Evolutionary conservation across 208 protist species (phyloP).

Genomic region (Porcisia hertigi): DNA sequence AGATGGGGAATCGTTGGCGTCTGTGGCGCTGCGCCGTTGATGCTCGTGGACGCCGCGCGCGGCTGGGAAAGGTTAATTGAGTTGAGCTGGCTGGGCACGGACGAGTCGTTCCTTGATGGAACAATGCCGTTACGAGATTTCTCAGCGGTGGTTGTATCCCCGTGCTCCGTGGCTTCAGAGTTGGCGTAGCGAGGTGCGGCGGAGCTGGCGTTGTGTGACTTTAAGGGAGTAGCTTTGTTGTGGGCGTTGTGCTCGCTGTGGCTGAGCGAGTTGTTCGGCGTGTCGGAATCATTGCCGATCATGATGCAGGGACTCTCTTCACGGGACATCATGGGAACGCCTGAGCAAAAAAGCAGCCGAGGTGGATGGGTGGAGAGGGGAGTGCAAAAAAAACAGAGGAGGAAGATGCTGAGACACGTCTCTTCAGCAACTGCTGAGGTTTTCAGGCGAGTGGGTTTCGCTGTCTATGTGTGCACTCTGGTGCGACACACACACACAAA

Average conservation of each 20-base stretch:
- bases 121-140: not conserved
- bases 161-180: not conserved
- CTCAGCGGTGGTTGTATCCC: not conserved
- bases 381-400: too few species aligned
- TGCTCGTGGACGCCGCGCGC: not conserved
- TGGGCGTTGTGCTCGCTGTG: not conserved
- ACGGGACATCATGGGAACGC: conserved; percentile 11
- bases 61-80: not conserved
- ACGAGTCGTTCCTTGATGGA: not conserved
- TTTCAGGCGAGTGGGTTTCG: too few species aligned
- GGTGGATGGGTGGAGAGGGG: too few species aligned
- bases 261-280: not conserved
- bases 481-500: too few species aligned
- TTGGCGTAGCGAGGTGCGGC: not conserved
- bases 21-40: conserved; percentile 2
- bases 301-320: conserved; percentile 27
- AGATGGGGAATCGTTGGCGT: conserved; percentile 13
- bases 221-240: too few species aligned
- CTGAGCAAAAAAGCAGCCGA: not conserved
- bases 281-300: conserved; percentile 2
- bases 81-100: not conserved
- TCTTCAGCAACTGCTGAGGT: too few species aligned
- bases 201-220: too few species aligned
- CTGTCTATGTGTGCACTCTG: too few species aligned
- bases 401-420: too few species aligned